Conservation (phyloP, 2,329 filamentous ascomycete genomes). For the Tolypocladium amazonense region DNA sequence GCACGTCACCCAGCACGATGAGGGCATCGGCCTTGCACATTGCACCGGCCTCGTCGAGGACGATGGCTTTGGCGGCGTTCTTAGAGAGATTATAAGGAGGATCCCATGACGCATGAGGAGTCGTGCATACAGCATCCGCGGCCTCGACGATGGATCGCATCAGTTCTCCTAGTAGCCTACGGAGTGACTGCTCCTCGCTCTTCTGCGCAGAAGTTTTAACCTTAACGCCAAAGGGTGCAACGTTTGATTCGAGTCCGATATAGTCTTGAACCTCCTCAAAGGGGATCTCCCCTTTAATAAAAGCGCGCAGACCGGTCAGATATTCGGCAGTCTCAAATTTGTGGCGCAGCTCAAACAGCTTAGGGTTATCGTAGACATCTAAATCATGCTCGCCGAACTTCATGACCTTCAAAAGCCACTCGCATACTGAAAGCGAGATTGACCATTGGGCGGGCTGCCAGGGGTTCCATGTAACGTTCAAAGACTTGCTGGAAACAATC, state of each 20-base stretch:
- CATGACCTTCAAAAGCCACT: neutral
- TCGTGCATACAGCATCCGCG: neutral
- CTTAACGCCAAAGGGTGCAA: too few species aligned
- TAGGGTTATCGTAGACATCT: neutral
- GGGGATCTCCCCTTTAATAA: neutral
- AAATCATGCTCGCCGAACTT: neutral
- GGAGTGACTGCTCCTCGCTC: neutral
- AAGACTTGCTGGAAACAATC: neutral
- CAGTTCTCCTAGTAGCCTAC: neutral
- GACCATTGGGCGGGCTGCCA: neutral
- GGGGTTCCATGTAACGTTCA: neutral
- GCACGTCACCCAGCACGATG: neutral
- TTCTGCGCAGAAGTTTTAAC: neutral
- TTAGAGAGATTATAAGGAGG: neutral
- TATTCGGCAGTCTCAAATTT: neutral
- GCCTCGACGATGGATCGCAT: neutral
- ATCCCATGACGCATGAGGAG: neutral
- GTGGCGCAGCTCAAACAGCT: neutral
- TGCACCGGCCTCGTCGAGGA: neutral
- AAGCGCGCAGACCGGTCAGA: neutral
- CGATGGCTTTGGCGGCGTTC: neutral
- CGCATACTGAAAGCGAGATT: neutral
- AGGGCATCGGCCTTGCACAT: neutral
- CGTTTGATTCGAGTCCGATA: too few species aligned
- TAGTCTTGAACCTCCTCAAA: too few species aligned